Base-by-base conservation (phyloP, 2,329 filamentous ascomycete species). In the Cladosporium sp. region DNA sequence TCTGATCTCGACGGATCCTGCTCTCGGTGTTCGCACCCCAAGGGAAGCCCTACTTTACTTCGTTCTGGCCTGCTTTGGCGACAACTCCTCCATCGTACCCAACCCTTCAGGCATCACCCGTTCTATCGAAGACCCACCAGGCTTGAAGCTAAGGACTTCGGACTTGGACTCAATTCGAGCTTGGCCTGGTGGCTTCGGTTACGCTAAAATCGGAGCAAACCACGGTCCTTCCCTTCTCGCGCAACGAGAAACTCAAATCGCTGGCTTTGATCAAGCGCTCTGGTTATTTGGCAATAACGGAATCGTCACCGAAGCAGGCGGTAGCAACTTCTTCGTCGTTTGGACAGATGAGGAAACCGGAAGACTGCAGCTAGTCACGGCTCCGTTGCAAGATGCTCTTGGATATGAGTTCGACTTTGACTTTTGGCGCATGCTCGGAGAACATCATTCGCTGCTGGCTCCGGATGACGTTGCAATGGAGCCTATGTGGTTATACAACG, bases 151-250 rank as follows among this genome's bases (percentile, higher is more conserved):
- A 6, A 46, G 59, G 8, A 56, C 63, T 13, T 91, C 87, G 54
- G 86, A 87, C 64, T 88, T 93, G 70, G 91, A 96, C 77, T 91
- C 89, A 82, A 88, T 96, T 65, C 89, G 93, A 70, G 93, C 93
- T 13, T 97, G 93, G 93, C 92, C 92, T 23, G 93, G 93, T 67
- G 93, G 94, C 11, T 96, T 96, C 77, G 93, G 93, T 0, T 93
- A 90, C 75, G 92, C 93, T 67, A 97, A 97, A 80, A 86, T 97
- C 36, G 93, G 93, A 64, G 93, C 93, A 67, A 97, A 97, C 83
- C 97, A 97, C 78, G 93, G 93, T 0, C 93, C 93, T 21, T 89
- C 87, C 23, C 84, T 97, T 63, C 83, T 92, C 62, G 91, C 92
- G 3, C 93, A 93, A 57, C 84, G 85, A n/a, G 90, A 93, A 77